phyloP scores from a whole-genome alignment of 768 basidiomycete species.

The Serendipita sp. region DNA sequence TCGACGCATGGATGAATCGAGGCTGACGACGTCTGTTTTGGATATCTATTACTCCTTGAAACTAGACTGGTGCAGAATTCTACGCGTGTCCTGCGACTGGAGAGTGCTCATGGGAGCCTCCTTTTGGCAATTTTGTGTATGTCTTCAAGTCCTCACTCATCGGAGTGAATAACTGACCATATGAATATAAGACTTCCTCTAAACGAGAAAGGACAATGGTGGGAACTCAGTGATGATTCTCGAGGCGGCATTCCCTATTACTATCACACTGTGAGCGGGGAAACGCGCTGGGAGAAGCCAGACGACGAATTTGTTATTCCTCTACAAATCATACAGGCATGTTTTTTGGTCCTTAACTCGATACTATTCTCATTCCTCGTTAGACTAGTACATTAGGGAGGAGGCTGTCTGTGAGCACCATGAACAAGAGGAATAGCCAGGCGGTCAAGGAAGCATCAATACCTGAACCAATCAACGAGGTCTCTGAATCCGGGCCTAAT shows the following conservation, averaged over 20 bases:
- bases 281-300: conserved; percentile 89
- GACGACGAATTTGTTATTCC: conserved; percentile 72
- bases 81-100: conserved; percentile 89
- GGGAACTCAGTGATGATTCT: conserved; percentile 79
- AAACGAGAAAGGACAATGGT: conserved; percentile 80
- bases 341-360: conserved; percentile 5
- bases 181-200: conserved; percentile 49
- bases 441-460: background rate
- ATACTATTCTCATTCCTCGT: background rate
- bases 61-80: conserved; percentile 42
- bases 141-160: conserved; percentile 14
- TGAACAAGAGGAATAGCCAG: conserved; percentile 1
- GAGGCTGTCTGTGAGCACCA: background rate
- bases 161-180: background rate
- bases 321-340: conserved; percentile 69
- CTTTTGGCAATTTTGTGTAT: conserved; percentile 76
- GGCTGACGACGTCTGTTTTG: conserved; percentile 4
- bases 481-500: background rate
- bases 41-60: no score
- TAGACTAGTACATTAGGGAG: conserved; percentile 6
- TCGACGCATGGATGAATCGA: background rate
- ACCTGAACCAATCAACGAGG: background rate
- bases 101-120: conserved; percentile 86
- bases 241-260: conserved; percentile 79
- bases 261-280: conserved; percentile 82